Evolutionary conservation across 2,329 filamentous ascomycete species (phyloP).

Genomic region (Arthrobotrys iridis): DNA sequence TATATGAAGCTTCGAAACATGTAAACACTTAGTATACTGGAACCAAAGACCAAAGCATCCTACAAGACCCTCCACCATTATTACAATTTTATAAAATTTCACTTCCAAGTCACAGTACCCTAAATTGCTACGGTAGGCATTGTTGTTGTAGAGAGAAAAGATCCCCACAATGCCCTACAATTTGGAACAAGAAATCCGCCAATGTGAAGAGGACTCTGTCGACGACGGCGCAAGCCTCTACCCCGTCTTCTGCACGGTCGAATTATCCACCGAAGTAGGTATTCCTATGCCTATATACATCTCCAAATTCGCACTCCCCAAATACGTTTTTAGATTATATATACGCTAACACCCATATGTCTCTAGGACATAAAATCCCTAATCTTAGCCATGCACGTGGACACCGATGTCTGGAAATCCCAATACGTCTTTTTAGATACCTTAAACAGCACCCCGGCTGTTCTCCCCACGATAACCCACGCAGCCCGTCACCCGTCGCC

Average conservation of each 20-base stretch:
- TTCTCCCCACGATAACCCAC: not conserved
- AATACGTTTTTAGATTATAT: not conserved
- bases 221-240: not conserved
- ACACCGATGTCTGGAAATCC: not conserved
- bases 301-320: not conserved
- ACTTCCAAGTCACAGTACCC: no score
- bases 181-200: slow-evolving; percentile 3
- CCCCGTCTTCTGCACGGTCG: not conserved
- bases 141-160: not conserved
- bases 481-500: not conserved
- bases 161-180: not conserved
- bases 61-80: no score
- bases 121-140: no score
- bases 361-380: slow-evolving; percentile 2
- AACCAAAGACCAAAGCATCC: no score
- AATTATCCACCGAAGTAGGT: not conserved
- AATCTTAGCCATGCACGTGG: not conserved
- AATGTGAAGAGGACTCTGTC: slow-evolving; percentile 7
- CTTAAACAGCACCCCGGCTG: not conserved
- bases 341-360: not conserved
- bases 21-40: no score
- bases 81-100: no score
- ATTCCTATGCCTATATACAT: not conserved
- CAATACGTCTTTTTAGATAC: slow-evolving; percentile 9
- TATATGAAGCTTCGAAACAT: no score